Percentiles rank a stretch among this genome's conserved stretches.
phyloP scores from a whole-genome alignment of 345 rosid genomes.

The Gynandropsis gynandra region DNA sequence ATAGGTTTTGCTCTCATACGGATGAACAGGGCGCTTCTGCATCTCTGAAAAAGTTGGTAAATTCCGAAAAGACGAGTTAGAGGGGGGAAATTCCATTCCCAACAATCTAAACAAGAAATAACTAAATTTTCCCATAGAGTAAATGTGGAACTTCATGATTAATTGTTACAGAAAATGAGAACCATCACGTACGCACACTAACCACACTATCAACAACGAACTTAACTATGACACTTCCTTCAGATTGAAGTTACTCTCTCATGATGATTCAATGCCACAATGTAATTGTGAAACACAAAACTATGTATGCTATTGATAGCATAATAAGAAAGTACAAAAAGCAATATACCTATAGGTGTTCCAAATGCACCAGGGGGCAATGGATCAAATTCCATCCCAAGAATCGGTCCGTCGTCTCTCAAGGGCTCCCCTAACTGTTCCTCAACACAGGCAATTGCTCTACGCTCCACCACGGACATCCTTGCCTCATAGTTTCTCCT shows the following conservation, averaged over 20 bases:
- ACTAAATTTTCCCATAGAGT: constrained; percentile 1
- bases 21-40: constrained; percentile 40
- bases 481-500: constrained; percentile 59
- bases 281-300: not conserved
- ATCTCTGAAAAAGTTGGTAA: constrained; percentile 38
- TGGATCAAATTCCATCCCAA: constrained; percentile 95
- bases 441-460: constrained; percentile 91
- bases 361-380: constrained; percentile 98
- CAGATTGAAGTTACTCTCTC: too few relatives aligned
- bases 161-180: not conserved
- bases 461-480: constrained; percentile 67
- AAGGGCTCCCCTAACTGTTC: constrained; percentile 89
- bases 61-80: constrained; percentile 18
- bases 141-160: not conserved
- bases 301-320: too few relatives aligned
- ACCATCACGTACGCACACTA: not conserved
- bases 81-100: not conserved
- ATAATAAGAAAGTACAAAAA: constrained; percentile 10
- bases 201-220: not conserved
- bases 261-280: not conserved
- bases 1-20: constrained; percentile 56
- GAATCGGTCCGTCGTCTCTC: constrained; percentile 94
- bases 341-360: constrained; percentile 59
- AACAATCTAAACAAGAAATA: not conserved
- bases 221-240: not conserved